Base-by-base conservation (phyloP, 1,284 basidiomycete species). In the Polyporus tsugae region DNA sequence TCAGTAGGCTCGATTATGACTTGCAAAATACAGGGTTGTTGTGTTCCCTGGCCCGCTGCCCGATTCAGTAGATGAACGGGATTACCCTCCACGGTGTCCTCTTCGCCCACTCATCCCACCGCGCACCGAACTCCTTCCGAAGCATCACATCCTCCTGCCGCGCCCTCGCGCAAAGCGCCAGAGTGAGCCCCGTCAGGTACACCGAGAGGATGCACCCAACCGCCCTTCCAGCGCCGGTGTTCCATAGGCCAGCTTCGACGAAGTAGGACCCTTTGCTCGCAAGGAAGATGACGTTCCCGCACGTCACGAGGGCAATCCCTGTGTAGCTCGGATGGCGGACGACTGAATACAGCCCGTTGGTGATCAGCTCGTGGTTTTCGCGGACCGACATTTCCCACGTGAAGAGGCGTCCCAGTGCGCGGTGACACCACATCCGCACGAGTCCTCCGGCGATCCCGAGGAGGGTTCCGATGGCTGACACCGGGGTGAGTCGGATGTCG, bases 241-340 rank as follows among this genome's bases (percentile, higher is more conserved):
- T 44, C 58, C 58, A 46, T 52, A 57, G 42, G 6, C 55, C 60
- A 1, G 64, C 52, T n/a, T 65, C 67, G 19, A 44, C 59, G n/a
- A 64, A 49, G 46, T 65, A 64, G 22, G 64, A 66, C 13, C 65
- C 65, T 5, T 39, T 44, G 49, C 58, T 55, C 6, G 53, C 36
- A 6, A 58, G 52, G 39, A 60, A 39, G 22, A 44, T 25, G 22
- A 60, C 49, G 52, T 57, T 62, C 10, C 70, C 67, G 6, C 35
- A 35, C 35, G 46, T 22, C 38, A 68, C 39, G 36, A 71, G 35
- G 5, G 62, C 9, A 19, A 58, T 35, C 11, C 61, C 73, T 0
- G 66, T 53, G 52, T 74, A 74, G 62, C 69, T 66, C n/a, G 73
- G 73, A 62, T 74, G 73, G 36, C 73, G 73, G 5, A 74, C 71